Conservation (phyloP, 495 filamentous ascomycete genomes). For the Aspergillus mulundensis region DNA sequence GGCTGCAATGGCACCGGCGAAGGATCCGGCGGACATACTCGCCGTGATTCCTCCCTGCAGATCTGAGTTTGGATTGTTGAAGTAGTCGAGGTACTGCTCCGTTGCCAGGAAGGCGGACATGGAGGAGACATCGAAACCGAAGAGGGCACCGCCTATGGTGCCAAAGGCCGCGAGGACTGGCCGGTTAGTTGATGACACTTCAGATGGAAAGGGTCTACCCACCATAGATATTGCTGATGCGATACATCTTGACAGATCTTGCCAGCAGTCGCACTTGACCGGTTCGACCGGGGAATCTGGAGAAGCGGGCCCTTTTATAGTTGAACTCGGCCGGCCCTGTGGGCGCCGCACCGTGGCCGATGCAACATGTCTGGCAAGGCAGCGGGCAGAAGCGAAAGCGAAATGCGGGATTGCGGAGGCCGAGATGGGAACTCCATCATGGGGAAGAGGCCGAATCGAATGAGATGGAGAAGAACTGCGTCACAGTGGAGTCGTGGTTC, state of each 20-base stretch:
- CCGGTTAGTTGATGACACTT: background rate
- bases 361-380: background rate
- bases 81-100: conserved; percentile 62
- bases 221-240: conserved; percentile 4
- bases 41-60: conserved; percentile 55
- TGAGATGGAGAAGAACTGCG: background rate
- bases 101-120: conserved; percentile 73
- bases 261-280: background rate
- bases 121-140: conserved; percentile 45
- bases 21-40: conserved; percentile 64
- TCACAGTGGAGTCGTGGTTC: background rate
- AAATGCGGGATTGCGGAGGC: conserved; percentile 1
- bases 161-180: conserved; percentile 46
- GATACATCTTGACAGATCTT: background rate
- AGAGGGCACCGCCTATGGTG: conserved; percentile 45
- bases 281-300: background rate
- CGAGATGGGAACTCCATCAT: no score
- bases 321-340: no score
- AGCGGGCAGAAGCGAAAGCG: background rate
- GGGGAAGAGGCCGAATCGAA: background rate
- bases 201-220: background rate
- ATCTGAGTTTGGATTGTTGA: conserved; percentile 59
- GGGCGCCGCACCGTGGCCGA: no score
- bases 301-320: background rate
- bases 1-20: conserved; percentile 59